Evolutionary conservation across 768 basidiomycete species (phyloP), one percentile per base, ranked within the genome.

Genomic region (Podaxis pistillaris): DNA sequence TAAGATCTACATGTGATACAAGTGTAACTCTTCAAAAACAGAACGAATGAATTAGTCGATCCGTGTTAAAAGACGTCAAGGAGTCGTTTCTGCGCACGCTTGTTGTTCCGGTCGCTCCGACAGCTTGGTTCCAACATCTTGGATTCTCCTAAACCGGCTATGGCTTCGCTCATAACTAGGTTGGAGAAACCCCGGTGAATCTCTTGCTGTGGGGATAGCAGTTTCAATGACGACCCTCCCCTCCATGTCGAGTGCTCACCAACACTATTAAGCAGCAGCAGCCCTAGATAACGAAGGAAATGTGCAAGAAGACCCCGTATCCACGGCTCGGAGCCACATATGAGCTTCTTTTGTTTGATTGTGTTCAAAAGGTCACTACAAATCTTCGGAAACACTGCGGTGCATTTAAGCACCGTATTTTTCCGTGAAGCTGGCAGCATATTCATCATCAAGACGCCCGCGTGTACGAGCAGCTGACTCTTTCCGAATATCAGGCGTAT

Each of bases 351-450:
- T n/a, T 8, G 11, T 7, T 38, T 9, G 11, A n/a, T 33, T 15
- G 19, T 38, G 13, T 13, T 37, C 19, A 36, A 24, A 12, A 19
- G 36, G 9, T 5, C 17, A 22, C n/a, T 37, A 51, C 3, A 5
- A 24, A 62, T 54, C 41, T 36, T 62, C 60, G 60, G 60, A 36
- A 37, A 49, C 53, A 62, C 22, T 55, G 12, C 53, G 60, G 59
- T 60, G 53, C 41, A 40, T n/a, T 36, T 24, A 19, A 7, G 41
- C 17, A 41, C 53, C 59, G 53, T 50, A 38, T 60, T 60, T 24
- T 51, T 41, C 22, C 19, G 37, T 11, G 17, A 17, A 33, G 19
- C 60, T 53, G 40, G 54, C 46, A n/a, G 24, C 44, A 36, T n/a
- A 37, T 24, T 19, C 30, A 40, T 41, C 28, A 26, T 17, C 37